Base-by-base conservation (phyloP, 2,329 filamentous ascomycete species). In the Xylariaceae sp. region DNA sequence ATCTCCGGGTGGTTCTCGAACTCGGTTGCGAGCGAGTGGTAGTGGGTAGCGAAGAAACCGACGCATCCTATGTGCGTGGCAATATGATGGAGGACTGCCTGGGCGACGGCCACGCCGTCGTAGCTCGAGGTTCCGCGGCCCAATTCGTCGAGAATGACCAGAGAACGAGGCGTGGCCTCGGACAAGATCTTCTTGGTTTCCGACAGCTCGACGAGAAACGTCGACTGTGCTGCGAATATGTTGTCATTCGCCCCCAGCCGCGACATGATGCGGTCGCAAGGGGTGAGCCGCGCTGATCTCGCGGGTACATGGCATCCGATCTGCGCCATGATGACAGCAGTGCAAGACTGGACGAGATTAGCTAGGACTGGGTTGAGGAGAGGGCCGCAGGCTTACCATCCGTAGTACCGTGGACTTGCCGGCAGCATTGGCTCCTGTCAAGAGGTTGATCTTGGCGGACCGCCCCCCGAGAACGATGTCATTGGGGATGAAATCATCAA, bases 101-200 rank as follows among this genome's bases (percentile, higher is more conserved):
- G 90, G 0, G 92, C 92, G 3, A 98, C 92, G 0, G 92, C 90
- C 1, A 98, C 88, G 45, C 92, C 92, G 49, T 98, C 92, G 56
- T 96, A 96, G 19, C 86, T 94, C 39, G 82, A 89, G 0, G 92
- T 98, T 33, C 92, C 92, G 42, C 92, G 85, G 30, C 92, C 92
- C 0, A 98, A 78, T 57, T 98, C 92, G 58, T 98, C 92, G 2
- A 98, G 77, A 48, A 98, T 98, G 35, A 98, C 92, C 1, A 98
- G 77, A 0, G 88, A 95, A 9, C 90, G 84, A 0, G 90, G 83
- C 0, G 90, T 95, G 0, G 92, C 92, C 63, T 96, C 92, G 0
- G 86, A 79, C 1, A 98, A 71, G 32, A 98, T 98, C 69, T 96
- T 96, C 67, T 96, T 94, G 0, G 92, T 98, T 58, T 98, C 92